phyloP scores from a whole-genome alignment of 2,329 filamentous ascomycete species.

The Periconia sp. region DNA sequence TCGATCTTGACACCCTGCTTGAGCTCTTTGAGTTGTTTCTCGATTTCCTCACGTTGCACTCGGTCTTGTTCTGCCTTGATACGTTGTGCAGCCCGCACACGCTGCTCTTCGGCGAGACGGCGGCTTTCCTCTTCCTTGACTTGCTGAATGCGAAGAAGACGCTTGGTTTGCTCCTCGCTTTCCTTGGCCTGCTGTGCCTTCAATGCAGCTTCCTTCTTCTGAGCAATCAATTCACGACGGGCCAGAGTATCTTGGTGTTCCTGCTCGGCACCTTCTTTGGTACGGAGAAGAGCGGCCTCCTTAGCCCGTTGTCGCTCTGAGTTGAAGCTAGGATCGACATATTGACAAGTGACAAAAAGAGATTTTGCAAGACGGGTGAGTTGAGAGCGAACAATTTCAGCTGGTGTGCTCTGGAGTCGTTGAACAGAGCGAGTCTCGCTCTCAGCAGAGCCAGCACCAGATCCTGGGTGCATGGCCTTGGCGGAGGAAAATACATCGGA shows the following conservation, averaged over 20 bases:
- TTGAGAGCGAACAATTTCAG: conserved; percentile 95
- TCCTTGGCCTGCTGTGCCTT: conserved; percentile 85
- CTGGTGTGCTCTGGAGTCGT: conserved; percentile 94
- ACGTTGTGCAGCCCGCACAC: conserved; percentile 85
- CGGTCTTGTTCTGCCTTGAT: conserved; percentile 61
- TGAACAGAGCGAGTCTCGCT: conserved; percentile 82
- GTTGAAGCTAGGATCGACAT: conserved; percentile 89
- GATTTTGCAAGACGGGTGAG: conserved; percentile 88
- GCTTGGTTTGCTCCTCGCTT: conserved; percentile 87
- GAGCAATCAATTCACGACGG: conserved; percentile 88
- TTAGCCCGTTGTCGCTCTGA: conserved; percentile 78
- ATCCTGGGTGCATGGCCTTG: conserved; percentile 86
- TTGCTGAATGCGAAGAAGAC: conserved; percentile 82
- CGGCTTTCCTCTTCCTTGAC: conserved; percentile 87
- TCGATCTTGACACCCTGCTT: conserved; percentile 90
- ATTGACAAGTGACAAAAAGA: conserved; percentile 90
- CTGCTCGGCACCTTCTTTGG: conserved; percentile 84
- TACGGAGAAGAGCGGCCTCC: conserved; percentile 76
- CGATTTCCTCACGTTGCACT: conserved; percentile 56
- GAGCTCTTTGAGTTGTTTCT: conserved; percentile 92
- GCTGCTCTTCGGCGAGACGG: conserved; percentile 88
- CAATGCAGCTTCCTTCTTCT: conserved; percentile 94
- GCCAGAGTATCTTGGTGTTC: conserved; percentile 85
- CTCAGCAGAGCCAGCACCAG: conserved; percentile 83
- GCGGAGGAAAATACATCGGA: conserved; percentile 97